Evolutionary conservation across 768 basidiomycete species (phyloP).

Genomic region (Leccinum truebloodii): DNA sequence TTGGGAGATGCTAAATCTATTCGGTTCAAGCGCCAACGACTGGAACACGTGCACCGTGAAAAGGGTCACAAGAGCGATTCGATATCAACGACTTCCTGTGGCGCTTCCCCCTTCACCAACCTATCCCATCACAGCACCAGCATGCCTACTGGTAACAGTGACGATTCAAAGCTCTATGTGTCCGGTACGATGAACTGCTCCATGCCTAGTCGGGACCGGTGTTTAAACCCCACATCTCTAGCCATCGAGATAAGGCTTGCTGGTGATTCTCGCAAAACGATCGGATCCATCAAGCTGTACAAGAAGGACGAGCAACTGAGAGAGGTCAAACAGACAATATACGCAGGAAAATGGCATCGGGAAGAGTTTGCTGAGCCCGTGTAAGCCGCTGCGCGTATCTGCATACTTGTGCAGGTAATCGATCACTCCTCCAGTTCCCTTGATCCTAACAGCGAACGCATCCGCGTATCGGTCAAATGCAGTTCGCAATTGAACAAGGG

Average conservation of each 20-base stretch:
- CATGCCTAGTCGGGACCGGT: too few species aligned
- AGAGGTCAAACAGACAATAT: background rate
- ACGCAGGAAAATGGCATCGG: background rate
- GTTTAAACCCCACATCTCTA: too few species aligned
- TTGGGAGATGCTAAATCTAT: background rate
- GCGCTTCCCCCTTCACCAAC: background rate
- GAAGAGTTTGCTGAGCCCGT: background rate
- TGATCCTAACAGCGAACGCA: background rate
- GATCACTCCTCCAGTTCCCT: background rate
- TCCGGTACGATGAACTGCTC: too few species aligned
- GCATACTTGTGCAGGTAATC: background rate
- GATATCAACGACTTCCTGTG: background rate
- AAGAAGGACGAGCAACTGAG: background rate
- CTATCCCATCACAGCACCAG: background rate
- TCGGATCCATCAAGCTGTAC: background rate
- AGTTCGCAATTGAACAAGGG: background rate
- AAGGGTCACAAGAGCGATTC: too few species aligned
- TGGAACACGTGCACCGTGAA: background rate
- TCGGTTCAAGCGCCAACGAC: background rate
- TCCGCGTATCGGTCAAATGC: background rate
- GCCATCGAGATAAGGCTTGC: too few species aligned
- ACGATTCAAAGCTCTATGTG: too few species aligned
- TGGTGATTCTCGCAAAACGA: background rate
- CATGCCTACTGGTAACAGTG: too few species aligned
- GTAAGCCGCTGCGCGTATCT: background rate